Evolutionary conservation across 768 basidiomycete genomes (phyloP), one percentile per base, ranked within the genome.

Genomic region (Leccinum rimulosum): DNA sequence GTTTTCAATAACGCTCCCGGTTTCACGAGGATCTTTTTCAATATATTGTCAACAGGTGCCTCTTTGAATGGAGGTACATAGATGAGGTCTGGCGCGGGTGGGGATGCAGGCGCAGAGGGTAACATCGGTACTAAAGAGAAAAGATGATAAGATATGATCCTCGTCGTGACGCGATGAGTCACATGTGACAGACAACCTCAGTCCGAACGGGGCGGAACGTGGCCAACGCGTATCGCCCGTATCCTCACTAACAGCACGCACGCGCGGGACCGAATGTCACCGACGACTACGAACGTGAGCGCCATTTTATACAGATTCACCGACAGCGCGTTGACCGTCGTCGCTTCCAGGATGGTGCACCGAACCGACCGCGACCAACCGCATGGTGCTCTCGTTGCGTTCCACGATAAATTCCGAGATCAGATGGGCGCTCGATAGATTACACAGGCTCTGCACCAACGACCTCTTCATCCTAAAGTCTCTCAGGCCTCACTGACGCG

Each of bases 311-410:
- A 40, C 8, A 10, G 17, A 17, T 57, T 10, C 50, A 30, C 51
- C 38, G 7, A 38, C 45, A 45, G 62, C 36, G 40, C 50, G 38
- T 38, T 64, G 59, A 65, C 55, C 40, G 31, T 47, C 15, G 28
- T 38, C 6, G 15, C 6, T 43, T 43, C 58, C 64, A 91, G 91
- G 89, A 65, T 93, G 91, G 85, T 95, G 93, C 67, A 90, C 92
- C n/a, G 91, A 94, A 64, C 77, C 82, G 1, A 80, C 83, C 3
- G 78, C 89, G 1, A 87, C 78, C 69, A 98, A 98, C 71, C 84
- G 95, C 45, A 93, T 98, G 85, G 79, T 93, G n/a, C 84, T 99
- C 15, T 88, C 95, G 3, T 75, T 98, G 45, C 84, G 86, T 27
- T 98, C 93, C 14, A 89, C 86, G 5, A 88, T 98, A 50, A 80